Conservation (phyloP, 2,329 filamentous ascomycete genomes). For the Alternaria hordeiaustralica region DNA sequence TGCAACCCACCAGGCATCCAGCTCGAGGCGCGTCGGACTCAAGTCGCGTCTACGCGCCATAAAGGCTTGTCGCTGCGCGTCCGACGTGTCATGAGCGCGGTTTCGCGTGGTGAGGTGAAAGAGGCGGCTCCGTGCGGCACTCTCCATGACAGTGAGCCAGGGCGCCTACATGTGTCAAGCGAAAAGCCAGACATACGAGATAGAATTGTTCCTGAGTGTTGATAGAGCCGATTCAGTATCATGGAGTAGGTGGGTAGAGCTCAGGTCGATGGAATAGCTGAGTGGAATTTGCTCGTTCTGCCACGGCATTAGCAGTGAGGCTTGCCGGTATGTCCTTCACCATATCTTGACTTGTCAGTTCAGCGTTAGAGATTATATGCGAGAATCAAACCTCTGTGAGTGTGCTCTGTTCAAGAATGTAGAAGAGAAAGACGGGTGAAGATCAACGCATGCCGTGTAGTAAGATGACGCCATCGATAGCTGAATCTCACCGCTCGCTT, state of each 20-base stretch:
- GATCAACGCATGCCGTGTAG: not conserved
- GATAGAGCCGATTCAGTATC: accelerated
- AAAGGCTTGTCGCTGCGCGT: not conserved
- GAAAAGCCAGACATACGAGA: accelerated
- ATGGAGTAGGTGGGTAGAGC: not conserved
- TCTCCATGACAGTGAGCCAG: not conserved
- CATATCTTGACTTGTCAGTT: not conserved
- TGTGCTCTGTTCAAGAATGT: not conserved
- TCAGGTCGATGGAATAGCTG: not conserved
- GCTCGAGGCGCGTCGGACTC: not conserved
- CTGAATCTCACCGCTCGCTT: not conserved
- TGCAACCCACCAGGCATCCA: not conserved
- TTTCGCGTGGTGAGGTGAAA: not conserved
- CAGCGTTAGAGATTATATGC: not conserved
- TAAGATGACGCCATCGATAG: not conserved
- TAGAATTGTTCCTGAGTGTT: not conserved
- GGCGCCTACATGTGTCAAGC: no score
- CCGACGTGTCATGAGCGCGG: not conserved
- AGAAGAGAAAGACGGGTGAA: not conserved
- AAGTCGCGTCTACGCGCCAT: not conserved
- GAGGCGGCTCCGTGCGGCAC: not conserved
- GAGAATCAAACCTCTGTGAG: not conserved
- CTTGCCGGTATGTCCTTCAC: not conserved
- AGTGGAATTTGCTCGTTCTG: no score
- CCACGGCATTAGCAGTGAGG: not conserved